phyloP scores from a whole-genome alignment of 1,284 basidiomycete genomes.

The Mycena citricolor region DNA sequence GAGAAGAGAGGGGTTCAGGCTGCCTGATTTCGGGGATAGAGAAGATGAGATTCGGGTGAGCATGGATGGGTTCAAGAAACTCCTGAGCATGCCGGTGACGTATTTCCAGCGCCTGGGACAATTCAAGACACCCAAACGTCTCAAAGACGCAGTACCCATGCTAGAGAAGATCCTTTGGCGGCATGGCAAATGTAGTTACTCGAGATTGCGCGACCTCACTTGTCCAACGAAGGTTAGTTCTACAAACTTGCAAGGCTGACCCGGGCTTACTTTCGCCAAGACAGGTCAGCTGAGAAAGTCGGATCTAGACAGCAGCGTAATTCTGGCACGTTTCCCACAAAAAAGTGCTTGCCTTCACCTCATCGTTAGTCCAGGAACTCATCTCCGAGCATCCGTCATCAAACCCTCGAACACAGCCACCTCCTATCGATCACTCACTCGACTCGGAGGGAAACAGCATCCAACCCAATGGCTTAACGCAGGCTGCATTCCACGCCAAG shows the following conservation, averaged over 20 bases:
- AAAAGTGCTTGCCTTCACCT: too few species aligned
- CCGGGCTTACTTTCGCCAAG: slow-evolving; percentile 25
- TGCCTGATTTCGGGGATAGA: slow-evolving; percentile 59
- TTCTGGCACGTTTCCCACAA: slow-evolving; percentile 24
- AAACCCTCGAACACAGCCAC: slow-evolving; percentile 52
- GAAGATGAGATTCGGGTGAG: slow-evolving; percentile 72
- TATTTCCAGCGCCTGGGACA: slow-evolving; percentile 43
- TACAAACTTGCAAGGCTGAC: slow-evolving; percentile 5
- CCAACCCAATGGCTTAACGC: slow-evolving; percentile 42
- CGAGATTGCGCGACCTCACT: slow-evolving; percentile 56
- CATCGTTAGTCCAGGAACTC: slow-evolving; percentile 71
- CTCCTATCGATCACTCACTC: slow-evolving; percentile 39
- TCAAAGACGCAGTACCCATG: slow-evolving; percentile 54
- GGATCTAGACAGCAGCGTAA: slow-evolving; percentile 11
- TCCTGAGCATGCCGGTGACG: slow-evolving; percentile 12
- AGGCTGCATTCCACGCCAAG: slow-evolving; percentile 44
- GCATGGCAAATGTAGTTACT: slow-evolving; percentile 73
- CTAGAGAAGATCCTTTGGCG: slow-evolving; percentile 66
- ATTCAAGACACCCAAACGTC: slow-evolving; percentile 71
- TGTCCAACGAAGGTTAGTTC: slow-evolving; percentile 70
- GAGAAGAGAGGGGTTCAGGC: slow-evolving; percentile 32
- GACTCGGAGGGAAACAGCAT: slow-evolving; percentile 50
- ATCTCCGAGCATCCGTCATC: slow-evolving; percentile 65
- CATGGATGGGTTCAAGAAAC: slow-evolving; percentile 1
- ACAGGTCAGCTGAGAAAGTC: slow-evolving; percentile 26